phyloP scores from a whole-genome alignment of 441 rosid species.

The Gossypium lobatum region DNA sequence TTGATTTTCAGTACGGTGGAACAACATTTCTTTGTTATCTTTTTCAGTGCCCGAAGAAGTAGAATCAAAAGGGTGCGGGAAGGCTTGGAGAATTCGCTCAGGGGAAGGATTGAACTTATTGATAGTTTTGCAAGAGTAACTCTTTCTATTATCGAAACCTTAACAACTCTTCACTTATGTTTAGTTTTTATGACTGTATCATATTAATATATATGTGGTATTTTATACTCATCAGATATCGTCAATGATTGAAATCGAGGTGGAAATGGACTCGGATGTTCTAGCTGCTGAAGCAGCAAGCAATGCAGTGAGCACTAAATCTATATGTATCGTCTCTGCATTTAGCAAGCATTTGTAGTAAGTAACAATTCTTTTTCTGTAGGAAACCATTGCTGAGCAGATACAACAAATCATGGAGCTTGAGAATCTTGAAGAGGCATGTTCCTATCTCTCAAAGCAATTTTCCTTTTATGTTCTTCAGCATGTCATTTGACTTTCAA shows the following conservation, averaged over 20 bases:
- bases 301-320: conserved; percentile 48
- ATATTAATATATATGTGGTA: not conserved
- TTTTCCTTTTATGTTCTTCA: not conserved
- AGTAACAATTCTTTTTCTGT: conserved; percentile 20
- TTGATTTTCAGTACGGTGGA: conserved; percentile 1
- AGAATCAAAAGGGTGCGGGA: conserved; percentile 79
- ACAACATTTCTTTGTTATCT: conserved; percentile 18
- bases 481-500: not conserved
- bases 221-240: conserved; percentile 48
- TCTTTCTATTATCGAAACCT: conserved; percentile 7
- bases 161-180: not conserved
- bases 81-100: conserved; percentile 70
- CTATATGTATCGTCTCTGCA: conserved; percentile 13
- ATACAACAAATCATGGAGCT: conserved; percentile 91
- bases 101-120: conserved; percentile 75
- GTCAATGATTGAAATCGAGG: conserved; percentile 95
- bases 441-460: conserved; percentile 6
- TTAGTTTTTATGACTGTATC: not conserved
- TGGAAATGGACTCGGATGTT: conserved; percentile 90
- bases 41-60: conserved; percentile 61
- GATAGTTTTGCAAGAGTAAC: conserved; percentile 90
- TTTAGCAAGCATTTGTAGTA: not conserved
- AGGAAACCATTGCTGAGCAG: conserved; percentile 79
- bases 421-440: conserved; percentile 92
- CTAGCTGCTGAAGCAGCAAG: conserved; percentile 87